Conservation (phyloP, 805 yeast genomes). For the Metschnikowia aberdeeniae region DNA sequence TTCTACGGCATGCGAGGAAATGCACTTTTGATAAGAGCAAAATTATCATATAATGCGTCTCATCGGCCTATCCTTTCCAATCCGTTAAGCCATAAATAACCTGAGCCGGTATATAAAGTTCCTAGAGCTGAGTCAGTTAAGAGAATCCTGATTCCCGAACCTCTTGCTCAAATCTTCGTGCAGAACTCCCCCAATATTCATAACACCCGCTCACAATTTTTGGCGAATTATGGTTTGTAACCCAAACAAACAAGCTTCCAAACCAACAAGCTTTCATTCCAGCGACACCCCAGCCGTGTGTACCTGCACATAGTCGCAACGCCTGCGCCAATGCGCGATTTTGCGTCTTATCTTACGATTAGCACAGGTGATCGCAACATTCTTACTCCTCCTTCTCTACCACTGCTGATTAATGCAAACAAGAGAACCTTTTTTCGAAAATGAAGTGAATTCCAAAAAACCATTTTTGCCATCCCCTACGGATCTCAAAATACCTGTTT, state of each 20-base stretch:
- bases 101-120: too few species aligned
- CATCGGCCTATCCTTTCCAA: neutral
- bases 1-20: neutral
- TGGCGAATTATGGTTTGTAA: too few species aligned
- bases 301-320: neutral
- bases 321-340: neutral
- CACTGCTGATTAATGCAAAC: constrained; percentile 7
- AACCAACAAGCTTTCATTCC: too few species aligned
- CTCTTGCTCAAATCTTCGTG: too few species aligned
- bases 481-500: constrained; percentile 10
- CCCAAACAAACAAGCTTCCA: too few species aligned
- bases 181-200: too few species aligned
- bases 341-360: constrained; percentile 2
- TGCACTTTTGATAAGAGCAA: neutral
- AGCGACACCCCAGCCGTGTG: too few species aligned
- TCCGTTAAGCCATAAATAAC: too few species aligned
- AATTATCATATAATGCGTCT: neutral
- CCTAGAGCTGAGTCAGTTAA: too few species aligned
- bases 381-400: neutral
- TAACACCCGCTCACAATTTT: too few species aligned
- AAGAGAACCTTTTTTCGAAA: constrained; percentile 16
- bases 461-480: constrained; percentile 3
- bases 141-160: too few species aligned
- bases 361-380: neutral
- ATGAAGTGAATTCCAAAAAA: constrained; percentile 10